These are phyloP conservation scores for Avena sativa DNA, from an alignment of 176 grass and related monocot genomes.

Conservation along the genomic window DNA sequence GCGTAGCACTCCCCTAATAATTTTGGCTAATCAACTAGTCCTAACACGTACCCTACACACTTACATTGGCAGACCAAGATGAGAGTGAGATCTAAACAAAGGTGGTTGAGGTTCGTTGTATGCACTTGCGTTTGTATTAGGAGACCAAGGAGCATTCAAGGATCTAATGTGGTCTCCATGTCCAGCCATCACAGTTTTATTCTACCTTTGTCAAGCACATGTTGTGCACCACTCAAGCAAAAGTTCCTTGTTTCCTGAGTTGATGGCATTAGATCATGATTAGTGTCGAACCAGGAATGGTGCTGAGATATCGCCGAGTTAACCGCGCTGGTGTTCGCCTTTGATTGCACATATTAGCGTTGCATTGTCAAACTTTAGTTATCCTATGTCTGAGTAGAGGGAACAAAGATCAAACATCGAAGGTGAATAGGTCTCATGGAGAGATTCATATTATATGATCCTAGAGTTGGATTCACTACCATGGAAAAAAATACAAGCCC, in stretches of 20 bases:
- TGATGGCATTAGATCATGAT: neutral
- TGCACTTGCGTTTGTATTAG: neutral
- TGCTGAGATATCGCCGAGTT: neutral
- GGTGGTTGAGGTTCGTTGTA: constrained; percentile 26
- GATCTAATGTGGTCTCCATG: constrained; percentile 42
- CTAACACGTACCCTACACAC: neutral
- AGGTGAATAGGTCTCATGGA: neutral
- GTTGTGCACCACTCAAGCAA: neutral
- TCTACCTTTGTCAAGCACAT: constrained; percentile 44
- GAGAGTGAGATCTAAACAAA: constrained; percentile 28
- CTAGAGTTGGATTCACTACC: neutral
- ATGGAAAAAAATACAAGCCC: neutral
- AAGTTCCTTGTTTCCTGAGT: neutral
- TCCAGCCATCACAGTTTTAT: constrained; percentile 12
- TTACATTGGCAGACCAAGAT: neutral
- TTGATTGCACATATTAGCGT: neutral
- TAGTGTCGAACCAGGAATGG: neutral
- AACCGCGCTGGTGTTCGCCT: neutral
- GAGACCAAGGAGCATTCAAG: constrained; percentile 48
- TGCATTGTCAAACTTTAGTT: neutral
- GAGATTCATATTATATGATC: neutral
- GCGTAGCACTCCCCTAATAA: neutral
- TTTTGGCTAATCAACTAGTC: neutral
- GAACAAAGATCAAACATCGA: constrained; percentile 11
- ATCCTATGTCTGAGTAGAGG: constrained; percentile 29